Conservation (phyloP, 2,329 filamentous ascomycete genomes). For the Celoporthe dispersa region DNA sequence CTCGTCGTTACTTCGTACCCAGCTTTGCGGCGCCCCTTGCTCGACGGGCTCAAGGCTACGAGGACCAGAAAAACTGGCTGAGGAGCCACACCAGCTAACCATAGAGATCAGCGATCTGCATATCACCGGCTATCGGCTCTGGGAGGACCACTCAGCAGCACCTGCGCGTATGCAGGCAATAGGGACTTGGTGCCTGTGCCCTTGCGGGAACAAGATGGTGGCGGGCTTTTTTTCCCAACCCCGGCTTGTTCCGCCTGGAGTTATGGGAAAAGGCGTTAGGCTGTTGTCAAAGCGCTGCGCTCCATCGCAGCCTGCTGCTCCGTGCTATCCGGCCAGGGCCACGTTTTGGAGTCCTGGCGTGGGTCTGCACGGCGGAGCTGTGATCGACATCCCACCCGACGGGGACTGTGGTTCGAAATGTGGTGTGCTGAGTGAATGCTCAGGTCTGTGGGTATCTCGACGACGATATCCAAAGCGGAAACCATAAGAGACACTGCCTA, state of each 20-base stretch:
- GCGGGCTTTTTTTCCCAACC: not conserved
- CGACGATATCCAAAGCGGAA: not conserved
- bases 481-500: too few species aligned
- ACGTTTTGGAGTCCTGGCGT: not conserved
- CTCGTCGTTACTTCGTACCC: not conserved
- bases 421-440: not conserved
- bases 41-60: not conserved
- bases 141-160: not conserved
- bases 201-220: not conserved
- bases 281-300: constrained; percentile 1
- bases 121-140: not conserved
- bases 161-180: not conserved
- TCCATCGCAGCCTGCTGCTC: constrained; percentile 5
- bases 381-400: too few species aligned
- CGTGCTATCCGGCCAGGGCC: not conserved
- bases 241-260: not conserved
- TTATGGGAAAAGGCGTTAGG: not conserved
- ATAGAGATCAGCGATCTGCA: not conserved
- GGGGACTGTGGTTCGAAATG: too few species aligned
- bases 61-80: not conserved
- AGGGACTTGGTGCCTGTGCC: not conserved
- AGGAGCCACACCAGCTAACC: not conserved
- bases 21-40: not conserved
- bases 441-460: not conserved
- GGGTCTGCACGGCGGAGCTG: not conserved